Evolutionary conservation across 192 early-diverging fungal genomes (phyloP), one percentile per base, ranked within the genome.

Genomic region (Coemansia sp.): DNA sequence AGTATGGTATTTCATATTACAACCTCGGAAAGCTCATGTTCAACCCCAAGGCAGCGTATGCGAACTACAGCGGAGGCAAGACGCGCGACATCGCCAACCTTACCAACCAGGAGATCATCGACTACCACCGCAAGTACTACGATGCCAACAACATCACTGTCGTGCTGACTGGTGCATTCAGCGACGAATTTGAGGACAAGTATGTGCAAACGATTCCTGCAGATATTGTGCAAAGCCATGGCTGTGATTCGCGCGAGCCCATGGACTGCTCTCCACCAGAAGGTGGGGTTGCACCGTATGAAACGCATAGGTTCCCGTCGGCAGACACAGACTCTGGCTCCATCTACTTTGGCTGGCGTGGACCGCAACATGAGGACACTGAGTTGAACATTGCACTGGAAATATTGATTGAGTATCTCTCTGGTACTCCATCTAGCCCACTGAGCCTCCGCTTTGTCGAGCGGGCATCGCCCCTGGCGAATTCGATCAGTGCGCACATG

Each of bases 391-490:
- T 87, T 10, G 88, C 88, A 0, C 62, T 94, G 5, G 87, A 91
- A 58, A 86, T 95, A 32, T 69, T 95, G 43, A 69, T 90, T 49
- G 83, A 88, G 7, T 94, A 86, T 59, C 69, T 95, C 53, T 82
- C 85, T 10, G 90, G 91, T 38, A 85, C 81, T 17, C 67, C 89
- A 15, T 88, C 90, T 4, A 89, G 87, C 29, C 90, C 89, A 5
- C 85, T 93, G 43, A 71, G 81, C 35, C 91, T 91, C 73, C 84
- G 75, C 25, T 94, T 94, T 88, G 89, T 91, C 7, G 91, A 95
- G 74, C 77, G 82, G 14, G 65, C 77, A 15, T 75, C 70, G 9
- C 91, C 92, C 4, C 72, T 84, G 55, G 89, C 89, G 6, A 86
- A 82, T 20, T 69, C 86, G 43, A 84, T 92, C 8, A 78, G 85